Evolutionary conservation across 2,329 filamentous ascomycete genomes (phyloP), one percentile per base, ranked within the genome.

Genomic region (Parastagonospora nodorum): DNA sequence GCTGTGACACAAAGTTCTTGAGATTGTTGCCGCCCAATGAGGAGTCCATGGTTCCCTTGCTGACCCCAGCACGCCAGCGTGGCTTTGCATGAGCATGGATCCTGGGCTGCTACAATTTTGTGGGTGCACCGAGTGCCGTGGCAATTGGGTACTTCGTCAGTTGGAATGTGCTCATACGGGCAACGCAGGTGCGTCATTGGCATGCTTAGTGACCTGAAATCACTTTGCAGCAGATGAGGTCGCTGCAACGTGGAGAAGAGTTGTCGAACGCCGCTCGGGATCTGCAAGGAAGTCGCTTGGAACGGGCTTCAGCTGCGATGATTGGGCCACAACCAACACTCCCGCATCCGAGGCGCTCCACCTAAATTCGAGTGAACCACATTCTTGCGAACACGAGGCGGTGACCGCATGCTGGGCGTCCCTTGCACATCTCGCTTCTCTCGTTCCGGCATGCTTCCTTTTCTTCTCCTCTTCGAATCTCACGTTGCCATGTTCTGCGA

Each of bases 401-500:
- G 66, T 65, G 63, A 67, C 54, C 58, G 58, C 63, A 44, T 68
- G 60, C 51, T 63, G 53, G 38, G 29, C 44, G 47, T 53, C 48
- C 19, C 45, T 53, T 51, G 47, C 50, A 43, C 51, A 38, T 38
- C 43, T 53, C 32, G 42, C 35, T 55, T 16, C 42, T 42, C 15
- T 43, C 44, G 37, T 31, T 35, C 27, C 42, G 53, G 51, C 42
- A 24, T 24, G 19, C 19, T 24, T 24, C n/a, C 48, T 48, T 42
- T 42, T 39, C 37, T 51, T 31, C 42, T 38, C 55, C 43, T 24
- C 19, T 51, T 48, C 49, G 42, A 57, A 60, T 63, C 55, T 50
- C 38, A 43, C 45, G 54, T 44, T 60, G 63, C 64, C 63, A 67
- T 68, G 63, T 58, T 55, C 47, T 47, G 57, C 35, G 51, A 47